phyloP scores from a whole-genome alignment of 2,329 filamentous ascomycete genomes.

The Cladophialophora yegresii region DNA sequence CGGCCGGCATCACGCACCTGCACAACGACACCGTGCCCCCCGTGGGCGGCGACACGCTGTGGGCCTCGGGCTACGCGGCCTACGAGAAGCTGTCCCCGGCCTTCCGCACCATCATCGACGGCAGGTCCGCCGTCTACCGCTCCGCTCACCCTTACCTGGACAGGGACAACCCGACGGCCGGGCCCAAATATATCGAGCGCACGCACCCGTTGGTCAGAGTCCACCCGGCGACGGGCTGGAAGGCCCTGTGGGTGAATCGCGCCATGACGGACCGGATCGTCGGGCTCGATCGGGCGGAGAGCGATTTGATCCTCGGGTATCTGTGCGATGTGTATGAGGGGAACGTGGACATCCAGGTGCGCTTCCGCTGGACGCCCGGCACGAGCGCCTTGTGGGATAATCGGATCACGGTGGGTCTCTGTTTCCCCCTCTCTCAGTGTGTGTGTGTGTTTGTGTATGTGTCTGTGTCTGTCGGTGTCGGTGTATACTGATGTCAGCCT shows the following conservation, averaged over 20 bases:
- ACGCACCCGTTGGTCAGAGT: conserved; percentile 57
- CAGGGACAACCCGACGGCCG: conserved; percentile 53
- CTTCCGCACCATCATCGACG: conserved; percentile 39
- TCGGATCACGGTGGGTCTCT: conserved; percentile 49
- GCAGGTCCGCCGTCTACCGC: conserved; percentile 46
- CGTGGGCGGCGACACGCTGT: conserved; percentile 53
- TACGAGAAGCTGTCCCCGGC: conserved; percentile 57
- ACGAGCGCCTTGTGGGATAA: conserved; percentile 37
- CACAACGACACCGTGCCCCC: conserved; percentile 53
- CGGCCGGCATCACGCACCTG: conserved; percentile 58
- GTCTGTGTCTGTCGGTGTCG: no score
- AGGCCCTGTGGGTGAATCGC: conserved; percentile 36
- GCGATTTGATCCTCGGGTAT: conserved; percentile 34
- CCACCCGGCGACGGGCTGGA: conserved; percentile 46
- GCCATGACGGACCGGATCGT: conserved; percentile 36
- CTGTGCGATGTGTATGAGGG: conserved; percentile 45
- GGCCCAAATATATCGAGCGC: conserved; percentile 49
- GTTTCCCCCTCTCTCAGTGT: conserved; percentile 52
- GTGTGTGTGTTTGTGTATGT: no score
- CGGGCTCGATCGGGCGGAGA: conserved; percentile 36
- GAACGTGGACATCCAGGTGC: conserved; percentile 36
- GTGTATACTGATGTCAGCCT: no score
- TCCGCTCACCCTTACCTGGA: conserved; percentile 53
- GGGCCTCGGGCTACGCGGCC: conserved; percentile 56
- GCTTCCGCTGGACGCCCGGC: conserved; percentile 36